Base-by-base conservation (phyloP, 805 yeast species). In the Metschnikowia colocasiae region DNA sequence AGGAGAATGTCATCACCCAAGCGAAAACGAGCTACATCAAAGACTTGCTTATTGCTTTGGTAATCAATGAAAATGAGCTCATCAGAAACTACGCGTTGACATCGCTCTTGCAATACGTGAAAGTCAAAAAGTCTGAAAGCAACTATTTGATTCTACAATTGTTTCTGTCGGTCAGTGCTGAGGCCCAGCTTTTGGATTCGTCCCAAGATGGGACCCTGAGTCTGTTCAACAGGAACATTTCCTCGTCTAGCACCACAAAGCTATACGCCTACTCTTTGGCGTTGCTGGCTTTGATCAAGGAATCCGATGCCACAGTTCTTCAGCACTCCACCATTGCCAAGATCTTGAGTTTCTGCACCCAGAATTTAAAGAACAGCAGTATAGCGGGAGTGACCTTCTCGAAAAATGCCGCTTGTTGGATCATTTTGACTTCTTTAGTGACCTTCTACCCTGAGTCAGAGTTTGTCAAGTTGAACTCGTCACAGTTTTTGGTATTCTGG, bases 401-500 rank as follows among this genome's bases (percentile, higher is more conserved):
- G 43, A 65, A 62, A 40, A 64, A 62, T 47, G 60, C 68, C 1
- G 52, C 71, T 10, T 71, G 75, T 50, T 73, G 76, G 77, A 59
- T 69, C 5, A 62, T 71, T n/a, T 60, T 73, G 35, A 53, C 73
- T 2, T 64, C 76, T 0, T 58, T 72, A 41, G 70, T 71, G 6
- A 69, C 74, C 0, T 66, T 71, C 34, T 63, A 70, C 47, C 62
- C 67, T 36, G 69, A 68, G 27, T 68, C 74, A 0, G 77, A 72
- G 49, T 70, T 68, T 52, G 74, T 73, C 15, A 64, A 63, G 47
- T 62, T 73, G 52, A 72, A 72, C 51, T 68, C 75, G 0, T 71
- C 77, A 1, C 76, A 72, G 50, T 65, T 71, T 44, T 57, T 72
- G 31, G 69, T 73, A 6, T 72, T 71, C 39, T 73, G 76, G 76